A percentile compares a stretch with the other conserved stretches of the same genome.
phyloP scores from a whole-genome alignment of 176 grass and related monocot species.

The Bothriochloa decipiens region DNA sequence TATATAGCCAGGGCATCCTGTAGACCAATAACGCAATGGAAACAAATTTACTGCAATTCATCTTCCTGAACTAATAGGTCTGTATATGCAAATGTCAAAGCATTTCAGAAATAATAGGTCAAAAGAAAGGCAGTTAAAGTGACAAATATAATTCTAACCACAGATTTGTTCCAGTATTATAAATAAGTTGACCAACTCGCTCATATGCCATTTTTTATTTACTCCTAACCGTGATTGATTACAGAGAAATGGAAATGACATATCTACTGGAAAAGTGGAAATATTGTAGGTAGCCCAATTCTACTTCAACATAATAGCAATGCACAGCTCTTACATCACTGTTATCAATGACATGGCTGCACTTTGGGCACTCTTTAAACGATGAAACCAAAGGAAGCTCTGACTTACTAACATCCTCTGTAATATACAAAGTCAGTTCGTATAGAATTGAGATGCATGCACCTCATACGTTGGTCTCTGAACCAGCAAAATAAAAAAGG shows the following conservation, averaged over 20 bases:
- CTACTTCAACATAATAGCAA: slow-evolving; percentile 1
- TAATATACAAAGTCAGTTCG: too few relatives aligned
- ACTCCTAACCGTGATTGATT: neutral
- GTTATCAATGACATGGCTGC: slow-evolving; percentile 49
- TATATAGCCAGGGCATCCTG: too few relatives aligned
- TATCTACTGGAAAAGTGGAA: neutral
- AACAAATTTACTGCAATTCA: too few relatives aligned
- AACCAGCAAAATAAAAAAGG: too few relatives aligned
- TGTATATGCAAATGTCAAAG: neutral
- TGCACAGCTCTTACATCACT: slow-evolving; percentile 75
- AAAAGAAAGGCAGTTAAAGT: slow-evolving; percentile 18
- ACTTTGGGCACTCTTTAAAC: too few relatives aligned
- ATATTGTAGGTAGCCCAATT: neutral
- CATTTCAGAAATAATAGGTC: slow-evolving; percentile 29
- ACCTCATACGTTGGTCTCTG: too few relatives aligned
- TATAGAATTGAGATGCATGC: too few relatives aligned
- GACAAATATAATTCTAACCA: slow-evolving; percentile 16
- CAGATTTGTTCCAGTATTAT: slow-evolving; percentile 6
- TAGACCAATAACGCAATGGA: too few relatives aligned
- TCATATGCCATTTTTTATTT: slow-evolving; percentile 14
- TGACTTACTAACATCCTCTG: too few relatives aligned
- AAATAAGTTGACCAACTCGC: neutral
- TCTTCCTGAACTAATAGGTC: slow-evolving; percentile 66
- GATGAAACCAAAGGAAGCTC: too few relatives aligned
- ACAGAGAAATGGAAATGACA: slow-evolving; percentile 12